Percentiles rank a stretch among this genome's conserved stretches.
phyloP scores from a whole-genome alignment of 2,329 filamentous ascomycete genomes.

The Alternaria triticina region DNA sequence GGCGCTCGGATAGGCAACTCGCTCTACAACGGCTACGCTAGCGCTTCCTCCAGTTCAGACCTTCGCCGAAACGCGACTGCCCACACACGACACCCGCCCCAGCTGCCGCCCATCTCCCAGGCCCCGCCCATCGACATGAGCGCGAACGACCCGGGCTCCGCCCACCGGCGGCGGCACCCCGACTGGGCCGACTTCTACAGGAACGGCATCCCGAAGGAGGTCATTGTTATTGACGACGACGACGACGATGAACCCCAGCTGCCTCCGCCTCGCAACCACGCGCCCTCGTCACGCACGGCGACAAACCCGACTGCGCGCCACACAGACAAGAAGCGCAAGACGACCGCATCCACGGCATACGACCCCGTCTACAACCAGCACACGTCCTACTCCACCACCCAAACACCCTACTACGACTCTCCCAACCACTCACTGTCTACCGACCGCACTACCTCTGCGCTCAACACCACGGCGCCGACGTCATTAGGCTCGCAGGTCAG shows the following conservation, averaged over 20 bases:
- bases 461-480: conserved; percentile 88
- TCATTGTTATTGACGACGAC: conserved; percentile 61
- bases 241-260: conserved; percentile 41
- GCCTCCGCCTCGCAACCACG: conserved; percentile 30
- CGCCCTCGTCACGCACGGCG: conserved; percentile 25
- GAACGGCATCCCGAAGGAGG: conserved; percentile 55
- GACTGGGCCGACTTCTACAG: conserved; percentile 54
- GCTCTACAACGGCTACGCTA: conserved; percentile 49
- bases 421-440: conserved; percentile 78
- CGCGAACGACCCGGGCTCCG: conserved; percentile 18
- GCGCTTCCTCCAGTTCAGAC: conserved; percentile 44
- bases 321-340: conserved; percentile 77
- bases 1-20: conserved; percentile 43
- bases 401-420: conserved; percentile 72
- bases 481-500: conserved; percentile 75
- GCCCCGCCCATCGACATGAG: conserved; percentile 35
- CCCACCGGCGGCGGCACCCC: conserved; percentile 37
- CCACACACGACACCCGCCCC: conserved; percentile 39
- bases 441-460: conserved; percentile 79
- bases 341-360: conserved; percentile 64
- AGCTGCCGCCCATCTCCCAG: conserved; percentile 38
- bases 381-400: conserved; percentile 73
- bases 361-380: conserved; percentile 76
- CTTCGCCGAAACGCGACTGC: conserved; percentile 45
- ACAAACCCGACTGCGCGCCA: conserved; percentile 59